Conservation (phyloP, 2,329 filamentous ascomycete species). For the Graphiopsis chlorocephala region DNA sequence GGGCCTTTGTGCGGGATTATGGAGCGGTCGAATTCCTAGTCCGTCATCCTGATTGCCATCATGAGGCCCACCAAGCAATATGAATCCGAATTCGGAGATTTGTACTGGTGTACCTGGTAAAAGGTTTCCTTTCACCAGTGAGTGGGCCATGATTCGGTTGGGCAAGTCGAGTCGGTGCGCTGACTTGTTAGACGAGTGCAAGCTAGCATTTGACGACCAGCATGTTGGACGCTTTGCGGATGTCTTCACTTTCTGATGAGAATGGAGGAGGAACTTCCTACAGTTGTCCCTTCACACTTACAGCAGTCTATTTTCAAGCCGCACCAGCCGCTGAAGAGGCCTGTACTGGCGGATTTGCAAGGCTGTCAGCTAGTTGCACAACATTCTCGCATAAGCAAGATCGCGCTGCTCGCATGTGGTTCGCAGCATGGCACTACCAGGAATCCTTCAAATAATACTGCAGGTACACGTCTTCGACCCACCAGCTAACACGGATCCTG, state of each 20-base stretch:
- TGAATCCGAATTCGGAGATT: not conserved
- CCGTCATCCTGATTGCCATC: not conserved
- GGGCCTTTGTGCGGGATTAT: not conserved
- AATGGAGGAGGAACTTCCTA: not conserved
- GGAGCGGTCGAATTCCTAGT: not conserved
- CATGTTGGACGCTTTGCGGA: not conserved
- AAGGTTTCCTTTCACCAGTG: not conserved
- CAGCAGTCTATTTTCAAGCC: not conserved
- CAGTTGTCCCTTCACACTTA: no score
- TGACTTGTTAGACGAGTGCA: not conserved
- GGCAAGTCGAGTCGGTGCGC: not conserved
- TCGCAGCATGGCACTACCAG: not conserved
- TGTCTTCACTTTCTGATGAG: not conserved
- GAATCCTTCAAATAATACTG: not conserved
- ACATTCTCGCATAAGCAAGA: not conserved
- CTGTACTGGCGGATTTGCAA: not conserved
- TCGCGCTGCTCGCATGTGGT: not conserved
- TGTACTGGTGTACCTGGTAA: not conserved
- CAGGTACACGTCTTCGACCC: not conserved
- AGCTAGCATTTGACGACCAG: not conserved
- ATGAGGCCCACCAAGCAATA: not conserved
- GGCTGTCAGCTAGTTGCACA: not conserved
- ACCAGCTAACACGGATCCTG: not conserved
- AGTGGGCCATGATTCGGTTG: conserved; percentile 10
- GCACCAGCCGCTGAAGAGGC: not conserved